Conservation (phyloP, 1,284 basidiomycete species). For the Heterobasidion irregulare region DNA sequence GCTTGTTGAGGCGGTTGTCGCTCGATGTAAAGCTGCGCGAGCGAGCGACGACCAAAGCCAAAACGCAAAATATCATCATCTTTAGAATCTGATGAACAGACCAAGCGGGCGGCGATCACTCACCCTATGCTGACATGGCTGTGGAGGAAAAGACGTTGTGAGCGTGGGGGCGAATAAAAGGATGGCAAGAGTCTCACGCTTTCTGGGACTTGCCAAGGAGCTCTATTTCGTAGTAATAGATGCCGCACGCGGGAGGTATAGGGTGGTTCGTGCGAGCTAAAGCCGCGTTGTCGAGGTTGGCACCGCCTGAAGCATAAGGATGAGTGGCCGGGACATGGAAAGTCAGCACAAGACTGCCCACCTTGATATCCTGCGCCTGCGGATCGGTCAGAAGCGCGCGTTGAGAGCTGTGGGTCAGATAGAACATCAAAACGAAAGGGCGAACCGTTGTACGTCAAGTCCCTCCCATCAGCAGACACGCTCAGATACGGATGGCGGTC, state of each 20-base stretch:
- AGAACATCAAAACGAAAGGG: constrained; percentile 1
- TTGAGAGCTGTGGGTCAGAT: background rate
- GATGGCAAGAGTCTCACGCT: constrained; percentile 40
- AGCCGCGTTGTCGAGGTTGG: constrained; percentile 74
- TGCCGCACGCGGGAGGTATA: constrained; percentile 76
- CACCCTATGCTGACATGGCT: constrained; percentile 79
- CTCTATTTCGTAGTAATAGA: constrained; percentile 88
- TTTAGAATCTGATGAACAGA: background rate
- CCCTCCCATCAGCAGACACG: constrained; percentile 62
- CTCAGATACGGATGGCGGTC: constrained; percentile 50
- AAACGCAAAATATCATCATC: background rate
- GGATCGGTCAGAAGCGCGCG: background rate
- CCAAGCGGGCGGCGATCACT: constrained; percentile 1
- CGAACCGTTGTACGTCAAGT: constrained; percentile 58
- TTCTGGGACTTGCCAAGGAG: constrained; percentile 73
- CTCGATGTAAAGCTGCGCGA: constrained; percentile 32
- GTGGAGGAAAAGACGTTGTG: constrained; percentile 4
- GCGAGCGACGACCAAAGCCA: background rate
- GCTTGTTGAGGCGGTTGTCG: constrained; percentile 57
- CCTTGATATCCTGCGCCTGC: constrained; percentile 6
- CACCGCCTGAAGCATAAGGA: constrained; percentile 13
- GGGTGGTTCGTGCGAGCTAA: constrained; percentile 67
- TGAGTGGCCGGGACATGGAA: background rate
- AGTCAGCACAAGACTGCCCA: background rate
- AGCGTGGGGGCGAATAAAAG: constrained; percentile 8